Base-by-base conservation (phyloP, 805 yeast species). In the Lachancea quebecensis region DNA sequence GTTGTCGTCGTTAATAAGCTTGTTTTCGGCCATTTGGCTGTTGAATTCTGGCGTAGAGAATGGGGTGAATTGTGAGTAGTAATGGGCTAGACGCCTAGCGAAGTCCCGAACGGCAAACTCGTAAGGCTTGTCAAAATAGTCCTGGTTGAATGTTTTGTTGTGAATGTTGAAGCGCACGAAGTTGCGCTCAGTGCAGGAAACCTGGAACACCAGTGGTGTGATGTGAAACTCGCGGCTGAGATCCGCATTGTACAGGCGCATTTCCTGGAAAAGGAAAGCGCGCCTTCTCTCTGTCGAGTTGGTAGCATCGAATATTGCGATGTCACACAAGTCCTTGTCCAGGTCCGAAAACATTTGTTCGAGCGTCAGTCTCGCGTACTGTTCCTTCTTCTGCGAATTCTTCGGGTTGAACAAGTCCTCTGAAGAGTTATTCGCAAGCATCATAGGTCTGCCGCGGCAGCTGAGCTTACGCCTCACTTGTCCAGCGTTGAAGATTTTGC, bases 401-500 rank as follows among this genome's bases (percentile, higher is more conserved):
- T 73, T 69, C 1, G 65, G 57, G 55, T 74, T 71, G 31, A 62
- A 62, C 38, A 69, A 58, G 57, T 75, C 76, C 46, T 60, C 61
- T n/a, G 68, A 48, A 12, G 65, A 59, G 35, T 60, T 56, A 37
- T 55, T 55, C 4, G 70, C 59, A 47, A 58, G 39, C 41, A 55
- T 50, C 55, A 51, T 50, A 32, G 56, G 52, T 41, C 36, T 45
- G 39, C 46, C 48, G 14, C 48, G 48, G 37, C 47, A 70, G 35
- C 74, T 74, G 54, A 77, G 74, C 54, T 71, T 74, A 53, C 91
- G 67, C 62, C 91, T 69, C 3, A 85, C 78, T 54, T 79, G 77
- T 2, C 91, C 91, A 15, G 86, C 91, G 56, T 84, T 84, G 66
- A 81, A 84, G 4, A 81, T 80, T 35, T 59, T 58, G 38, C 68